Conservation (phyloP, 164 flowering plant species). For the Berberis thunbergii region DNA sequence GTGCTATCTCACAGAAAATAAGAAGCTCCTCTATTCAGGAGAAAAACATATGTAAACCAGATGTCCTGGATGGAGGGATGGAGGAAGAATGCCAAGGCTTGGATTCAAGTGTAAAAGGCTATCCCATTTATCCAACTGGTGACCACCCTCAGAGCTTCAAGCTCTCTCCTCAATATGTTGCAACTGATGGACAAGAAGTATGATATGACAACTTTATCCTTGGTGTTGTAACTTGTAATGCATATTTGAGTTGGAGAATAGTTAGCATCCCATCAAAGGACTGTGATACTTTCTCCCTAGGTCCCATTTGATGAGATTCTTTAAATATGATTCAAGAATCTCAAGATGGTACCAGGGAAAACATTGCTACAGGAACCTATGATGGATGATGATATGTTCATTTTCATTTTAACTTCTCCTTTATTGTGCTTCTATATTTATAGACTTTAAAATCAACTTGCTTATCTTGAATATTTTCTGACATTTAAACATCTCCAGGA, state of each 20-base stretch:
- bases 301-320: not conserved
- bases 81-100: constrained; percentile 20
- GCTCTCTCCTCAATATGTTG: constrained; percentile 14
- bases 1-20: constrained; percentile 13
- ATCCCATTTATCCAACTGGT: constrained; percentile 6
- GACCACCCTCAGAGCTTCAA: constrained; percentile 32
- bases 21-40: constrained; percentile 22
- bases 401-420: constrained; percentile 1
- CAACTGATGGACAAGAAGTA: constrained; percentile 38
- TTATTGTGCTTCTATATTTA: not conserved
- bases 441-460: not conserved
- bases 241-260: not conserved
- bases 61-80: constrained; percentile 13
- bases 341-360: not conserved
- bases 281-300: not conserved
- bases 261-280: not conserved
- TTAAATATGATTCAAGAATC: not conserved
- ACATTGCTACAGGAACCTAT: not conserved
- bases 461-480: constrained; percentile 8
- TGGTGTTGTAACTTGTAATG: not conserved
- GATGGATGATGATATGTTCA: not conserved
- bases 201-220: constrained; percentile 8
- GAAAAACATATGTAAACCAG: constrained; percentile 13
- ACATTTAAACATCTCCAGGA: constrained; percentile 24
- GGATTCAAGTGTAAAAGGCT: constrained; percentile 17